Evolutionary conservation across 352 stramenopile species (phyloP).

Genomic region (Phytophthora uliginosa): DNA sequence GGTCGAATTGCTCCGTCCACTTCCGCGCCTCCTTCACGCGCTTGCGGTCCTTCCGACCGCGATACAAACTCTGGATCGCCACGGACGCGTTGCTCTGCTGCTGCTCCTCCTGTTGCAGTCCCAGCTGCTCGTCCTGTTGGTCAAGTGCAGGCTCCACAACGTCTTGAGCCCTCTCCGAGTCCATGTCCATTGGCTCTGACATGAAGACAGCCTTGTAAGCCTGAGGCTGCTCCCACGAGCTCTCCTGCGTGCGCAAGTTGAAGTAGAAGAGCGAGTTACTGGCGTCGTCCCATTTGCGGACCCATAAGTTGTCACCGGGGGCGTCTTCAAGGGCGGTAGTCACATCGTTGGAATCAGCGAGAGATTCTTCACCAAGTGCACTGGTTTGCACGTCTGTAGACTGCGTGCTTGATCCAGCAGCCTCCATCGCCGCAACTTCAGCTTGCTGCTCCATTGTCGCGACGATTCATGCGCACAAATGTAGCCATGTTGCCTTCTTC

Average conservation of each 20-base stretch:
- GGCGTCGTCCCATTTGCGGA: conserved; percentile 42
- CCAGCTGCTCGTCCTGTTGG: not conserved
- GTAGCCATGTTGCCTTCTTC: conserved; percentile 8
- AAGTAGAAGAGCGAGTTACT: conserved; percentile 44
- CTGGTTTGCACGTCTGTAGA: not conserved
- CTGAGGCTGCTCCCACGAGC: conserved; percentile 37
- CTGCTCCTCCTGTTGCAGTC: not conserved
- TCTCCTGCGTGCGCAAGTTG: conserved; percentile 43
- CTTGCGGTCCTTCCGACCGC: conserved; percentile 35
- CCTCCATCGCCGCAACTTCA: not conserved
- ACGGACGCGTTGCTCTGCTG: conserved; percentile 21
- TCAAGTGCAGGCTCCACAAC: not conserved
- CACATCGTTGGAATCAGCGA: not conserved
- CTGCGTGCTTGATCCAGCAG: not conserved
- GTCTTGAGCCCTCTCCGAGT: conserved; percentile 11
- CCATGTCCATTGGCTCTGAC: conserved; percentile 26
- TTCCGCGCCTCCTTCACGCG: conserved; percentile 30
- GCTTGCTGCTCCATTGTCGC: not conserved
- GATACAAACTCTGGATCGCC: conserved; percentile 51
- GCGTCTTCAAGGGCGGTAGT: not conserved
- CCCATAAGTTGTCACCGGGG: conserved; percentile 30
- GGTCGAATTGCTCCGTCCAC: conserved; percentile 69
- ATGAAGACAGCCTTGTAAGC: conserved; percentile 35
- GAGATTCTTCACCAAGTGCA: not conserved
- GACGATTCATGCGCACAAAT: conserved; percentile 21